Percentiles rank a stretch among this genome's conserved stretches.
Evolutionary conservation across 2,329 filamentous ascomycete species (phyloP).

Genomic region (Davidsoniella neocaledoniae): DNA sequence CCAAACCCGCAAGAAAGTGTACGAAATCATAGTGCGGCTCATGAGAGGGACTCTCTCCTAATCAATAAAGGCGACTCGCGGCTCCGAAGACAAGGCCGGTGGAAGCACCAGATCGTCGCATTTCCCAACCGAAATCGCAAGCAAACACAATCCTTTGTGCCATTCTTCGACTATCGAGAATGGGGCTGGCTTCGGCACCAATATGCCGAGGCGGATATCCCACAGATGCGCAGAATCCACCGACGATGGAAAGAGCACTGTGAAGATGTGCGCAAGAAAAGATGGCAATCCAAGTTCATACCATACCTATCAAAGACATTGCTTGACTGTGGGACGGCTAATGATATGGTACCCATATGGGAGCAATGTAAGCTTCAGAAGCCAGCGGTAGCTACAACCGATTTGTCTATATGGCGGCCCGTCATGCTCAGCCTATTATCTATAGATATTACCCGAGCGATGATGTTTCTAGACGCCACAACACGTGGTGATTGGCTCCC

Average conservation of each 20-base stretch:
- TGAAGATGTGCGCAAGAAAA: not conserved
- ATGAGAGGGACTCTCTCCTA: not conserved
- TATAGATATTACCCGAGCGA: constrained; percentile 2
- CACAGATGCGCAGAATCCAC: constrained; percentile 4
- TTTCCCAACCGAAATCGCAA: not conserved
- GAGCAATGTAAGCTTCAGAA: constrained; percentile 15
- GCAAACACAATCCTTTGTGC: constrained; percentile 2
- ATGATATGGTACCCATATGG: constrained; percentile 22
- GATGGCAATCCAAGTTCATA: constrained; percentile 1
- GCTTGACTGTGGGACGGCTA: constrained; percentile 8
- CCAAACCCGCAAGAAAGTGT: not conserved
- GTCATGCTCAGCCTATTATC: constrained; percentile 4
- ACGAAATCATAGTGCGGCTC: not conserved
- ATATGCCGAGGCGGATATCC: not conserved
- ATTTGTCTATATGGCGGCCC: constrained; percentile 6
- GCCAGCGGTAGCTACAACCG: not conserved
- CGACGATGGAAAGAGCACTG: constrained; percentile 13
- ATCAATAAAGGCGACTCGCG: not conserved
- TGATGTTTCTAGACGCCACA: constrained; percentile 12
- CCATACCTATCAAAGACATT: not conserved
- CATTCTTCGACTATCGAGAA: constrained; percentile 12
- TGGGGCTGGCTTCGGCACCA: constrained; percentile 13
- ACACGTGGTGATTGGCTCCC: constrained; percentile 6
- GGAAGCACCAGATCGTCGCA: constrained; percentile 6
- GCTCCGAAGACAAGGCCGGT: not conserved